Percentiles rank a stretch among this genome's conserved stretches.
Conservation (phyloP, 1,284 basidiomycete species). For the Ustilago curta region DNA sequence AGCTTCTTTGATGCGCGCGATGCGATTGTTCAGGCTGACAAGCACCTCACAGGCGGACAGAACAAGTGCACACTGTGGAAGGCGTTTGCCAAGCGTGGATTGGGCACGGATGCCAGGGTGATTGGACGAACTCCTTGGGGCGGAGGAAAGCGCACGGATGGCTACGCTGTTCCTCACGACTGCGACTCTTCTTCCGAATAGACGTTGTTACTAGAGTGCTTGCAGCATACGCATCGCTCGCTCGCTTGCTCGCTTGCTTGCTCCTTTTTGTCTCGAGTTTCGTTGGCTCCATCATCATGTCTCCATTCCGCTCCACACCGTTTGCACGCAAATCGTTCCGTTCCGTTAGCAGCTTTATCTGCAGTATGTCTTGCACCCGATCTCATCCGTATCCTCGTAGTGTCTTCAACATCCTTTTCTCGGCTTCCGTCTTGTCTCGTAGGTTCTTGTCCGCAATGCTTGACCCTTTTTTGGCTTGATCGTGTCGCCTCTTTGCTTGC, state of each 20-base stretch:
- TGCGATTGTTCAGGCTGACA: conserved; percentile 93
- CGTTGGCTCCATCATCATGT: not conserved
- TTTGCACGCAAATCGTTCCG: conserved; percentile 3
- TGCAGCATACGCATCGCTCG: not conserved
- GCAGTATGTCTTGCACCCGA: conserved; percentile 1
- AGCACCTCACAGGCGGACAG: conserved; percentile 88
- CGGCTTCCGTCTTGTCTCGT: not conserved
- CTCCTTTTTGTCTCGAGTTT: not conserved
- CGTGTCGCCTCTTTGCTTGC: too few species aligned
- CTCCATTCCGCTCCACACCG: not conserved
- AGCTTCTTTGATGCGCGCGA: conserved; percentile 89
- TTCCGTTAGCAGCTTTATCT: not conserved
- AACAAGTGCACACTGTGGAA: conserved; percentile 91
- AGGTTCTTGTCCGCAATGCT: conserved; percentile 5
- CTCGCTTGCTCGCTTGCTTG: too few species aligned
- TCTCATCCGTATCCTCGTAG: not conserved
- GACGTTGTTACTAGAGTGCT: not conserved
- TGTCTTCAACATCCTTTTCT: too few species aligned
- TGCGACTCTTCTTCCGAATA: conserved; percentile 62
- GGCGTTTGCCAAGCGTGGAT: conserved; percentile 83
- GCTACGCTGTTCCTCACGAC: conserved; percentile 70
- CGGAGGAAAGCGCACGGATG: conserved; percentile 77
- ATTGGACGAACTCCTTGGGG: conserved; percentile 89
- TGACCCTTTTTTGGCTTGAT: not conserved
- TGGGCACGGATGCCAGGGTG: conserved; percentile 70